These are phyloP conservation scores for Pterocarpus santalinus DNA, from an alignment of 306 rosid genomes.

Conservation along the genomic window DNA sequence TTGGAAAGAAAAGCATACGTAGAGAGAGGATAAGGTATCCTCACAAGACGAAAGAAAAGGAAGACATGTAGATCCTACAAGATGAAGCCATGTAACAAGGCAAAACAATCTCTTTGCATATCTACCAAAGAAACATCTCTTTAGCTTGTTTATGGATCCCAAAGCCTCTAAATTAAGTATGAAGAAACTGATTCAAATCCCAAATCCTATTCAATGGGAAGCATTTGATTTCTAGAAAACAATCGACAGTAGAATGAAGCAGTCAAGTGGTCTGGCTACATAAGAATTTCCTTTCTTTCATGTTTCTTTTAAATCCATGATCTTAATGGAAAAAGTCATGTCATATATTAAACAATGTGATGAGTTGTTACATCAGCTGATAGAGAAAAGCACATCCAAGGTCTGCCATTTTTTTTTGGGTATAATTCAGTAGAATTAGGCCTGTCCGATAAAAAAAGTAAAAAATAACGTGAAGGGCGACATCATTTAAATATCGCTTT, in stretches of 20 bases:
- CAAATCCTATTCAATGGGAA: constrained; percentile 19
- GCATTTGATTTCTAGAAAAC: background rate
- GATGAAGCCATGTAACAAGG: no score
- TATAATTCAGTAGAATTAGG: background rate
- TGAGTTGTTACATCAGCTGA: background rate
- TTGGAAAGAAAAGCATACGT: no score
- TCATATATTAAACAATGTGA: background rate
- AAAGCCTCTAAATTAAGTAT: no score
- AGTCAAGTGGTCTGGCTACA: constrained; percentile 4
- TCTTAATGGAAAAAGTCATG: background rate
- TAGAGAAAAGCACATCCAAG: constrained; percentile 22
- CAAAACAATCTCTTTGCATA: no score
- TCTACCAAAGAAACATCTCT: no score
- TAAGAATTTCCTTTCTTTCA: background rate
- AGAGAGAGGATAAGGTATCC: no score
- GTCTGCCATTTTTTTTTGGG: background rate
- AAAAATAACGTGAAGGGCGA: constrained; percentile 6
- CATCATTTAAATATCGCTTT: constrained; percentile 26
- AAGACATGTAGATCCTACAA: no score
- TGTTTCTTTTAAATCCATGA: constrained; percentile 17
- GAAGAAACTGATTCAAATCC: no score
- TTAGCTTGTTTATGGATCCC: no score
- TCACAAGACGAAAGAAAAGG: no score
- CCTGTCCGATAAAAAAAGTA: constrained; percentile 26
- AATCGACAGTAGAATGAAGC: constrained; percentile 4